Evolutionary conservation across 495 filamentous ascomycete genomes (phyloP), one percentile per base, ranked within the genome.

Genomic region (Rhizodiscina lignyota): DNA sequence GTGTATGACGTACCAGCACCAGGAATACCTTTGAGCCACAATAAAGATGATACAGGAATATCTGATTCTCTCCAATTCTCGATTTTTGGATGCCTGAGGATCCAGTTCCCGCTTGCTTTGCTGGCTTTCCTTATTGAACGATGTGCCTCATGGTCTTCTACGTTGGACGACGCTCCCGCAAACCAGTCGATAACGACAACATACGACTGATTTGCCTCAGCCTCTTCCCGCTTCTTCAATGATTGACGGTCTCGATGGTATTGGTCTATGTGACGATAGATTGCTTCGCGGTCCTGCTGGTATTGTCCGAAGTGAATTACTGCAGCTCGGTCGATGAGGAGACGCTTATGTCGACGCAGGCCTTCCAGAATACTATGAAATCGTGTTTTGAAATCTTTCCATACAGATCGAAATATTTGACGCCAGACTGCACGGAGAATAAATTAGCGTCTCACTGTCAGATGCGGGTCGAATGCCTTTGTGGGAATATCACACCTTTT

Each of bases 331-430:
- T 42, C 51, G n/a, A 60, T 41, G 21, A 68, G 28, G 12, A 66
- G 40, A 5, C 42, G 34, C 32, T 41, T 50, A 34, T 66, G 64
- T 4, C 40, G 43, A 3, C 46, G 38, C 0, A 68, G 53, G 24
- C 52, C 56, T 5, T 45, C 38, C 18, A 62, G 30, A 21, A 62
- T 45, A 2, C 36, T 42, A 28, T 44, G 28, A 36, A 65, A 62
- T 5, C 37, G 34, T 5, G 48, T 33, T 15, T 50, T 36, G 30
- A 61, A 66, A 34, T 59, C 54, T 30, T 42, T 49, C 64, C 64
- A 68, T 13, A 50, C 40, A 5, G 51, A 28, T 5, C 40, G 39
- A 31, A 60, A 60, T 5, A 56, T 35, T 26, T 51, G 43, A 30
- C 42, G 42, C 56, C 54, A 61, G 16, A 41, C 54, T 54, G 20